These are phyloP conservation scores for Cladosporium colombiae DNA, from an alignment of 2,329 filamentous ascomycete genomes.

Conservation along the genomic window DNA sequence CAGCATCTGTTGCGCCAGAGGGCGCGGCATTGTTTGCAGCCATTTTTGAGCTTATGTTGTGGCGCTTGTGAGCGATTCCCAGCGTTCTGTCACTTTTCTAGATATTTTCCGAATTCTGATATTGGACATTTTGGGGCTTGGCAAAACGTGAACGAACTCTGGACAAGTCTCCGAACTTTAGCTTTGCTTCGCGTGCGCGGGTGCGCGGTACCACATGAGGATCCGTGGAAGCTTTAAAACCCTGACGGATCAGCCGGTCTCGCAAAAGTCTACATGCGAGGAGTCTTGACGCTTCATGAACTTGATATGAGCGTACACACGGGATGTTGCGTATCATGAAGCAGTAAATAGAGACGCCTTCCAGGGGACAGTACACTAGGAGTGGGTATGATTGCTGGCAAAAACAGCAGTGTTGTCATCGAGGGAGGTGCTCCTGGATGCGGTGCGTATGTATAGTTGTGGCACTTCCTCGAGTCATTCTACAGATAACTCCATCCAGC, in stretches of 20 bases:
- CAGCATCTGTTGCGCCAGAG: constrained; percentile 66
- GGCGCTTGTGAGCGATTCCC: background rate
- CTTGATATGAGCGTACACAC: too few relatives aligned
- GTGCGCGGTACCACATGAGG: background rate
- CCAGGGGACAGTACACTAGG: background rate
- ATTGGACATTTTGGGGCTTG: constrained; percentile 12
- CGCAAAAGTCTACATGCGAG: background rate
- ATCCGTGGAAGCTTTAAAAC: background rate
- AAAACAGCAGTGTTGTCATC: background rate
- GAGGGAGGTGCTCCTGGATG: background rate
- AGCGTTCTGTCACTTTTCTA: background rate
- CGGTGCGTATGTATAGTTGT: background rate
- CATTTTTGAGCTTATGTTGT: constrained; percentile 17
- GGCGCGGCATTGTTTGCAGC: constrained; percentile 44
- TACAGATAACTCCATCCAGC: background rate
- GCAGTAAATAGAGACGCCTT: background rate
- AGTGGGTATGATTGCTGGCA: background rate
- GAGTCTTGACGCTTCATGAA: background rate
- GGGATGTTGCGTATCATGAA: too few relatives aligned
- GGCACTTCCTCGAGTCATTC: background rate
- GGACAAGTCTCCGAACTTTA: background rate
- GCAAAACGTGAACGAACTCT: background rate
- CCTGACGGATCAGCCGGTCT: background rate
- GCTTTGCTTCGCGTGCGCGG: constrained; percentile 1
- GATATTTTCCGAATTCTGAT: constrained; percentile 10